Evolutionary conservation across 345 rosid genomes (phyloP), one percentile per base, ranked within the genome.

Genomic region (Streptanthus diversifolius): DNA sequence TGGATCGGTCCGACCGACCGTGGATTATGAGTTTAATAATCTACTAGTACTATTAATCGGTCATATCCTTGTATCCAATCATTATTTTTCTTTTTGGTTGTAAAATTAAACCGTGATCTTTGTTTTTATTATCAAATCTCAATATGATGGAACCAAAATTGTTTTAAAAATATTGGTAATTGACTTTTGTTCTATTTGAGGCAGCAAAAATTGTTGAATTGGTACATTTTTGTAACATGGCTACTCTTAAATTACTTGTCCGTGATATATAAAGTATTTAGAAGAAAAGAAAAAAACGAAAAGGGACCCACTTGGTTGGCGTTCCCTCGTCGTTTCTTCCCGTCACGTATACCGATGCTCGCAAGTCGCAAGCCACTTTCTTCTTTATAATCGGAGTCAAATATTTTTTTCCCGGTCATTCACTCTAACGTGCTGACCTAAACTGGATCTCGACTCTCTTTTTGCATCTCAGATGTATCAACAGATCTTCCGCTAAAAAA

Each of bases 291-390:
- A 33, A 35, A 9, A 21, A 14, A 32, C 10, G 32, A 11, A 24
- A 36, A 59, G 74, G 66, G 66, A 58, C 74, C 74, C 74, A 70
- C 27, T 55, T 13, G 4, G 63, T 43, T 19, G 4, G 32, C 5
- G 45, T 59, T 33, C 54, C 64, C 64, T 57, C 66, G 47, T 70
- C 45, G 74, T 70, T 44, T 24, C 57, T 47, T 58, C 66, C 58
- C 8, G 3, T 59, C 74, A 70, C 74, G 66, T 70, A 66, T 45
- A 3, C 27, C 66, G 25, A 70, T 45, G 57, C 74, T 57, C 65
- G 47, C 21, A 17, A 63, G 54, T 44, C 53, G 55, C 18, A 22
- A 45, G 47, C 45, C 73, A 45, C 36, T 33, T 33, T 69, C 25
- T 59, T 9, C 8, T 43, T 55, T 55, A 30, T 27, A 18, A 63